Percentiles rank a stretch among this genome's conserved stretches.
These are phyloP conservation scores for Primulina eburnea DNA, from an alignment of 257 asterid genomes.

Conservation along the genomic window DNA sequence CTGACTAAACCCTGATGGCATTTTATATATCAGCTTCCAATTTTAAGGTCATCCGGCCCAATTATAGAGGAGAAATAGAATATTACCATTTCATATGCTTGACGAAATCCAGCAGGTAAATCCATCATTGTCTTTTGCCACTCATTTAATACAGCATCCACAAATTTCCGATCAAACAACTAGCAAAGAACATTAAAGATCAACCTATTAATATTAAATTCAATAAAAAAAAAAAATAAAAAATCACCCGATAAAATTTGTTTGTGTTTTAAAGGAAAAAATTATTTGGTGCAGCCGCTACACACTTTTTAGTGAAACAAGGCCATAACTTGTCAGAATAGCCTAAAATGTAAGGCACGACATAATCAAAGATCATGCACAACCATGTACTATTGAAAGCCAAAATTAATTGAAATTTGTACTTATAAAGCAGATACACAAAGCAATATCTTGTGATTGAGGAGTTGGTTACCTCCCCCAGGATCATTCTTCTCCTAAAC, in stretches of 20 bases:
- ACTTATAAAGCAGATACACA: background rate
- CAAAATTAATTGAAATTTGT: background rate
- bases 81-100: constrained; percentile 95
- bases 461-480: constrained; percentile 66
- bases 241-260: background rate
- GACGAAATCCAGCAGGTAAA: constrained; percentile 96
- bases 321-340: background rate
- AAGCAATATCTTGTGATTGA: background rate
- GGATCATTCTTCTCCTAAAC: constrained; percentile 75
- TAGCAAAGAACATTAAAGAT: constrained; percentile 32
- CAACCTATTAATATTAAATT: constrained; percentile 2
- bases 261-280: background rate
- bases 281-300: background rate
- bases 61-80: background rate
- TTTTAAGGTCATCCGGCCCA: constrained; percentile 13
- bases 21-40: constrained; percentile 29
- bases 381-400: background rate
- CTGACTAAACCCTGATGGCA: constrained; percentile 84
- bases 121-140: constrained; percentile 98
- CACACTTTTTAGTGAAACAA: background rate
- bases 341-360: background rate
- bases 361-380: background rate
- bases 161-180: constrained; percentile 88
- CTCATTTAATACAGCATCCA: constrained; percentile 92
- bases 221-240: background rate